Evolutionary conservation across 768 basidiomycete genomes (phyloP), one percentile per base, ranked within the genome.

Genomic region (Mycena vulgaris): DNA sequence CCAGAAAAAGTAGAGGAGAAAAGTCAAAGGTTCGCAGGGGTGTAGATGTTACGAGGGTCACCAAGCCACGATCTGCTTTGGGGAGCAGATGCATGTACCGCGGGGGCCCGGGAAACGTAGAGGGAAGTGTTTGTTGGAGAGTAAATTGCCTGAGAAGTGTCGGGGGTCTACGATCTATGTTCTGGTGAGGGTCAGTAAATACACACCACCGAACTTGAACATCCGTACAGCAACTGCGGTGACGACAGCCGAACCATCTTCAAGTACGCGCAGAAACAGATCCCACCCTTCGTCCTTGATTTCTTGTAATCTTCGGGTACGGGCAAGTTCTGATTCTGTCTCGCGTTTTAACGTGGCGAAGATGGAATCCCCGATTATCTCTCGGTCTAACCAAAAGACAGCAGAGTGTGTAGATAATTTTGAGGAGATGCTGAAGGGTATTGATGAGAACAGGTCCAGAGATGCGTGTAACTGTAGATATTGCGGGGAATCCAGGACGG

Each of bases 161-260:
- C 11, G 96, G 96, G 9, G 96, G 96, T 73, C 92, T 89, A 19
- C 93, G 87, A 76, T 97, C 96, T 72, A 98, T 90, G 80, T 97
- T 95, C 96, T 97, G 71, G 35, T 49, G 28, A 35, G 17, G 28
- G 35, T 67, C 6, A 68, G 63, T 31, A 31, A 52, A 39, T 2
- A n/a, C 37, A 40, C 52, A 31, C 58, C 8, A 70, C 45, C 13
- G 30, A 30, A 17, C 56, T 55, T 37, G n/a, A 51, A 48, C 1
- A n/a, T 25, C 82, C 93, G 78, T 79, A 94, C 94, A 65, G 90
- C 89, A 40, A 96, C 85, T 13, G 92, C 93, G 48, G 88, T 90
- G 52, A 95, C 81, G 11, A 93, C 82, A 19, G 94, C 77, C n/a
- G 93, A 92, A 10, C 94, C 92, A 80, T 95, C 93, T 11, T 80